Evolutionary conservation across 257 asterid species (phyloP).

Genomic region (Echium plantagineum): DNA sequence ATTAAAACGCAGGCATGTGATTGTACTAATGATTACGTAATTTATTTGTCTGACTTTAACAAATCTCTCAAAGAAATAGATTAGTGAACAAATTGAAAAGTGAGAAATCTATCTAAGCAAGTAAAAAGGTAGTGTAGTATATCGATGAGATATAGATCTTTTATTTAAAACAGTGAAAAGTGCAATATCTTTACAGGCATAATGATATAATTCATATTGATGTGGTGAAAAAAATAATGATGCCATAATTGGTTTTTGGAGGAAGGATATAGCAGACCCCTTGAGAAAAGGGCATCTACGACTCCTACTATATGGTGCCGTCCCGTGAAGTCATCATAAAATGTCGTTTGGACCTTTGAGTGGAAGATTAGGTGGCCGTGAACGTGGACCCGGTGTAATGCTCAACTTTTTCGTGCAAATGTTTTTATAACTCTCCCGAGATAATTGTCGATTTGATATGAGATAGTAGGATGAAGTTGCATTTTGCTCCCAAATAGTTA

Average conservation of each 20-base stretch:
- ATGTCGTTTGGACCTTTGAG: slow-evolving; percentile 1
- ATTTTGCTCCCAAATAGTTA: too few relatives aligned
- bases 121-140: slow-evolving; percentile 14
- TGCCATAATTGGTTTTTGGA: slow-evolving; percentile 47
- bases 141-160: slow-evolving; percentile 4
- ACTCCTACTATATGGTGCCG: background rate
- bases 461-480: too few relatives aligned
- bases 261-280: background rate
- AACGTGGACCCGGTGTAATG: background rate
- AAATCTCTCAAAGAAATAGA: too few relatives aligned
- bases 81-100: background rate
- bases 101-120: background rate
- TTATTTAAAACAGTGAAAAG: slow-evolving; percentile 30
- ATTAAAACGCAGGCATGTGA: too few relatives aligned
- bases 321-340: slow-evolving; percentile 7
- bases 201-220: too few relatives aligned
- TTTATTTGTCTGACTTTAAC: too few relatives aligned
- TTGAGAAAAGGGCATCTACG: too few relatives aligned
- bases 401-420: background rate
- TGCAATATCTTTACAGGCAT: slow-evolving; percentile 50
- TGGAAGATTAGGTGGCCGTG: slow-evolving; percentile 6
- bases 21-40: too few relatives aligned
- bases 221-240: slow-evolving; percentile 67
- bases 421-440: too few relatives aligned
- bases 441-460: too few relatives aligned